Conservation (phyloP, 441 rosid genomes). For the Croton laevigatus region DNA sequence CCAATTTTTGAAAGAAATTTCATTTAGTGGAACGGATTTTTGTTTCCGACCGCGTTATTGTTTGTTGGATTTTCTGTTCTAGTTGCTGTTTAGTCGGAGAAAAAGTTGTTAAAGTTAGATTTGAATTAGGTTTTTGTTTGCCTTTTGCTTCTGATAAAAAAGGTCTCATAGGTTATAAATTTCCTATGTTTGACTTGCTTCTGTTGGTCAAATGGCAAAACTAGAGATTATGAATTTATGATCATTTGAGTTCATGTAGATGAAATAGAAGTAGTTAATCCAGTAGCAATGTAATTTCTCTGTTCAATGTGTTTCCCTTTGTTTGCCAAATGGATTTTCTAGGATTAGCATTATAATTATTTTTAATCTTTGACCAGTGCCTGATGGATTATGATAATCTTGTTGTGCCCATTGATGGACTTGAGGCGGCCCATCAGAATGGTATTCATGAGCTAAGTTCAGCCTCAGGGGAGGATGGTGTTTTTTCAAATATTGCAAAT, state of each 20-base stretch:
- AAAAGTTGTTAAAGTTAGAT: background rate
- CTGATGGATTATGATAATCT: conserved; percentile 58
- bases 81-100: conserved; percentile 3
- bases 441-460: conserved; percentile 36
- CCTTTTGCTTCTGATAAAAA: background rate
- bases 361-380: conserved; percentile 29
- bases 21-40: conserved; percentile 11
- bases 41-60: background rate
- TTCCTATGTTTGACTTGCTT: background rate
- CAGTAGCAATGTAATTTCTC: background rate
- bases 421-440: conserved; percentile 49
- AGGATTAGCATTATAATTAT: conserved; percentile 12
- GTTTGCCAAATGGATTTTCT: conserved; percentile 11
- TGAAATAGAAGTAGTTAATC: background rate
- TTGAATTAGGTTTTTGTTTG: background rate
- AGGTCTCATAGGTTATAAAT: too few relatives aligned
- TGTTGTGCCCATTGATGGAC: conserved; percentile 36
- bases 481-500: conserved; percentile 25
- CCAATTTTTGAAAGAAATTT: background rate
- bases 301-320: background rate
- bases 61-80: background rate
- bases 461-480: conserved; percentile 35
- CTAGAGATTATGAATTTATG: background rate
- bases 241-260: background rate
- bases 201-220: background rate